These are phyloP conservation scores for Talaromyces ruber DNA, from an alignment of 495 filamentous ascomycete genomes.

Conservation along the genomic window DNA sequence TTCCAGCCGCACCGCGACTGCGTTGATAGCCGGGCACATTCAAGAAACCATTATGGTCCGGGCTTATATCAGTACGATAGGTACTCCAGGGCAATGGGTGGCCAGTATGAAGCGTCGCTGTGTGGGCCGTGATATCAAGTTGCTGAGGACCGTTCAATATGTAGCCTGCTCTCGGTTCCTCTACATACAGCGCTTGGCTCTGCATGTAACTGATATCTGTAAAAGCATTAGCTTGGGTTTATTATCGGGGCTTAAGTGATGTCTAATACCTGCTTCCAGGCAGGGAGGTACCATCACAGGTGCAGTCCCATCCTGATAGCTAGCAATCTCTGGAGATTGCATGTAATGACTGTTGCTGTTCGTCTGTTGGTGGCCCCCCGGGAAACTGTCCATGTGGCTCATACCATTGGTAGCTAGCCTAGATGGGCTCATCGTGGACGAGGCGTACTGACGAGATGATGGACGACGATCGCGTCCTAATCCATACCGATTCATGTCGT, in stretches of 20 bases:
- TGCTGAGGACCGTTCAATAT: background rate
- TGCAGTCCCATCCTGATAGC: background rate
- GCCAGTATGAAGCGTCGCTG: background rate
- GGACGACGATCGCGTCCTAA: background rate
- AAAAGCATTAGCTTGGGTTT: background rate
- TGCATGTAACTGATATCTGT: background rate
- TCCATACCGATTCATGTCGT: background rate
- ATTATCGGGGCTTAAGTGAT: background rate
- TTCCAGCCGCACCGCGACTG: background rate
- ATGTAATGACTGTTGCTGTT: background rate
- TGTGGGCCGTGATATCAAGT: background rate
- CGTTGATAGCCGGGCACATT: background rate
- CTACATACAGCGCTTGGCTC: background rate
- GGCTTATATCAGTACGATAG: background rate
- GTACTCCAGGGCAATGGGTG: background rate
- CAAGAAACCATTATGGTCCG: background rate
- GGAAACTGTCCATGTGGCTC: background rate
- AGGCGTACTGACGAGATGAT: background rate
- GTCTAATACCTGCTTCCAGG: background rate
- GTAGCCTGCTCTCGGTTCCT: background rate
- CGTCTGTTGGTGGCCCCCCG: background rate
- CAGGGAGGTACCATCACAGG: background rate
- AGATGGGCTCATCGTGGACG: background rate
- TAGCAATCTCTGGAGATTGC: background rate
- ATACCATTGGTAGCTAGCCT: background rate